A percentile compares a stretch with the other conserved stretches of the same genome.
Evolutionary conservation across 345 rosid genomes (phyloP).

Genomic region (Pistacia integerrima): DNA sequence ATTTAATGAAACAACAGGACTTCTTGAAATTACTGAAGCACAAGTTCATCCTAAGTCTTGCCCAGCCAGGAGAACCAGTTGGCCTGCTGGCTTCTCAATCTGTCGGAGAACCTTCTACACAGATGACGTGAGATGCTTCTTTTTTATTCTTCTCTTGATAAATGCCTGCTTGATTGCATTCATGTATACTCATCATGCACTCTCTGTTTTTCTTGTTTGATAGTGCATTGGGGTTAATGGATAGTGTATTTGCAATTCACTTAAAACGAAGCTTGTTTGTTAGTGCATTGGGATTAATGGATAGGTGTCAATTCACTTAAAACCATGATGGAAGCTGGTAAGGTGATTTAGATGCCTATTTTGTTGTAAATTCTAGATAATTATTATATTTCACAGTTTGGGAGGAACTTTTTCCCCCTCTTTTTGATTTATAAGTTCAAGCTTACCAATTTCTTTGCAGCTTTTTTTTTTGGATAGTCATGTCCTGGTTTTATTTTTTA

Average conservation of each 20-base stretch:
- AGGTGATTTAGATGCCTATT: not conserved
- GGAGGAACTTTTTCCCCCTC: too few relatives aligned
- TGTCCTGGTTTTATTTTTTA: too few relatives aligned
- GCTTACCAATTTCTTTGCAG: too few relatives aligned
- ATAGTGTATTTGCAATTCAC: not conserved
- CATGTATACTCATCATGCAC: not conserved
- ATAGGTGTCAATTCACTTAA: not conserved
- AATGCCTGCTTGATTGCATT: not conserved
- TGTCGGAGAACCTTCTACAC: conserved; percentile 99
- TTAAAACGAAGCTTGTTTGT: not conserved
- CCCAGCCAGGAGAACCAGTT: conserved; percentile 98
- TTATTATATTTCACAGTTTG: too few relatives aligned
- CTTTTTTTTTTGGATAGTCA: too few relatives aligned
- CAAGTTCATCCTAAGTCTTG: conserved; percentile 81
- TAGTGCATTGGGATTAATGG: not conserved
- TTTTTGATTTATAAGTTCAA: too few relatives aligned
- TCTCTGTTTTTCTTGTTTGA: too few relatives aligned
- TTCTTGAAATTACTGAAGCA: conserved; percentile 64
- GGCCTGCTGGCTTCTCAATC: conserved; percentile 99
- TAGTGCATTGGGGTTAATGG: not conserved
- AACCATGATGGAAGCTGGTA: not conserved
- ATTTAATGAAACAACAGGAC: conserved; percentile 45
- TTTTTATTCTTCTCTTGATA: conserved; percentile 17
- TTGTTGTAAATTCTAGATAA: too few relatives aligned
- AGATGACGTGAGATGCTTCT: conserved; percentile 83